phyloP scores from a whole-genome alignment of 2,329 filamentous ascomycete genomes.

The Gnomoniopsis sp. region DNA sequence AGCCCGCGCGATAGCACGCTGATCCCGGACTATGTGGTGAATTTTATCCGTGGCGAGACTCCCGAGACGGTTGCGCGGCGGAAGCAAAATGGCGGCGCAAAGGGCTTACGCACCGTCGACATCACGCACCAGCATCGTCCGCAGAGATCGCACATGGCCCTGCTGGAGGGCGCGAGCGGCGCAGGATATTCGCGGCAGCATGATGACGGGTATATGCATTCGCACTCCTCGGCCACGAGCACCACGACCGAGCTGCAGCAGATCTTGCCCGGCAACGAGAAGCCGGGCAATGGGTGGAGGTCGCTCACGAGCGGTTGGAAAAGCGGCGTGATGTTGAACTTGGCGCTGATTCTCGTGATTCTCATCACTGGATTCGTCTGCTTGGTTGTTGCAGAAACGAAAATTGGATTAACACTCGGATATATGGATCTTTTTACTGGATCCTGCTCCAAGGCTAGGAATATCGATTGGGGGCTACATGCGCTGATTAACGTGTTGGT shows the following conservation, averaged over 20 bases:
- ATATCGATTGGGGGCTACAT: constrained; percentile 39
- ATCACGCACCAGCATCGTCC: constrained; percentile 26
- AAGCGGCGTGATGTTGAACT: constrained; percentile 42
- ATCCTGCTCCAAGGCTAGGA: constrained; percentile 32
- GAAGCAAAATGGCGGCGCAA: constrained; percentile 33
- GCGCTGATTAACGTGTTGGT: constrained; percentile 41
- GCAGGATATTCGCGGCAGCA: neutral
- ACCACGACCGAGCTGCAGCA: constrained; percentile 18
- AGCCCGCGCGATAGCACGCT: constrained; percentile 35
- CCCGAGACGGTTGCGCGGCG: constrained; percentile 48
- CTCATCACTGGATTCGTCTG: constrained; percentile 23
- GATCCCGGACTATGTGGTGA: constrained; percentile 53
- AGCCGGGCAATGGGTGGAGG: constrained; percentile 7
- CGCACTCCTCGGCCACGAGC: constrained; percentile 12
- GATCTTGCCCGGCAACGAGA: constrained; percentile 16
- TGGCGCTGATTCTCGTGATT: constrained; percentile 32
- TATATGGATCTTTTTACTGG: constrained; percentile 37
- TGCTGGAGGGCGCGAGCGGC: constrained; percentile 27
- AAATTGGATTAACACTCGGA: constrained; percentile 30
- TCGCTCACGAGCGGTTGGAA: constrained; percentile 42
- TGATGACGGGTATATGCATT: constrained; percentile 1
- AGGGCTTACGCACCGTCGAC: constrained; percentile 29
- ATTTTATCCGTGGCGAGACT: constrained; percentile 54
- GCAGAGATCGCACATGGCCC: constrained; percentile 32
- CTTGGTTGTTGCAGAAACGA: constrained; percentile 35